These are phyloP conservation scores for Thielaviopsis musarum DNA, from an alignment of 2,329 filamentous ascomycete species.

Conservation along the genomic window DNA sequence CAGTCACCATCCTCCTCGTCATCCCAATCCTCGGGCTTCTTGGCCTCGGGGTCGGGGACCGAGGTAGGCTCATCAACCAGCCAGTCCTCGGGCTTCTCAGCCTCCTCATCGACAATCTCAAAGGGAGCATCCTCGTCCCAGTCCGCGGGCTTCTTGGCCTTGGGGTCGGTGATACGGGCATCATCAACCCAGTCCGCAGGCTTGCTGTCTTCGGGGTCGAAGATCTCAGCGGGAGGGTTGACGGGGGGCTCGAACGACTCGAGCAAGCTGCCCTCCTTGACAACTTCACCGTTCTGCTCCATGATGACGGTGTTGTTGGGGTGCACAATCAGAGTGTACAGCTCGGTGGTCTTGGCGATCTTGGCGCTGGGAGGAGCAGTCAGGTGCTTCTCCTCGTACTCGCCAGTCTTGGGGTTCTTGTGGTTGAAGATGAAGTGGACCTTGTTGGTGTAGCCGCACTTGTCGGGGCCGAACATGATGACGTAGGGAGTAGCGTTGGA, in stretches of 20 bases:
- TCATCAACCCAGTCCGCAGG: slow-evolving; percentile 93
- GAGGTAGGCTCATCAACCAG: slow-evolving; percentile 72
- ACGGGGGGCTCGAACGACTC: slow-evolving; percentile 89
- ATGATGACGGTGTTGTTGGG: slow-evolving; percentile 93
- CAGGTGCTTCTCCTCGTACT: slow-evolving; percentile 99
- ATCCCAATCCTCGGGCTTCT: slow-evolving; percentile 99
- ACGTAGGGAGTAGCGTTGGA: slow-evolving; percentile 94
- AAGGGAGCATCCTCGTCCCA: slow-evolving; percentile 98
- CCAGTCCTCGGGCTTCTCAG: slow-evolving; percentile 87
- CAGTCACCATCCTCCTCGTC: slow-evolving; percentile 99
- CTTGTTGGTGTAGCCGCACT: slow-evolving; percentile 99
- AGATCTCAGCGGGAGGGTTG: slow-evolving; percentile 89
- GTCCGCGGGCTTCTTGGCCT: slow-evolving; percentile 90
- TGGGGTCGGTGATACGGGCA: slow-evolving; percentile 76
- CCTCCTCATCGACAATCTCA: slow-evolving; percentile 88
- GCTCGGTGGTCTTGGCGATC: slow-evolving; percentile 79
- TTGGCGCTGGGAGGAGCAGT: slow-evolving; percentile 66
- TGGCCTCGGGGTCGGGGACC: slow-evolving; percentile 79
- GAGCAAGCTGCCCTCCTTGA: slow-evolving; percentile 78
- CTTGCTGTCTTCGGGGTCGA: slow-evolving; percentile 86
- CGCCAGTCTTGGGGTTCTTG: slow-evolving; percentile 99
- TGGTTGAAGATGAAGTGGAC: slow-evolving; percentile 98
- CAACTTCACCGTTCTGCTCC: slow-evolving; percentile 74
- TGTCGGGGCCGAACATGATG: slow-evolving; percentile 99
- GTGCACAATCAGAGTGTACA: slow-evolving; percentile 93